Conservation (phyloP, 495 filamentous ascomycete species). For the Cenococcum geophilum region DNA sequence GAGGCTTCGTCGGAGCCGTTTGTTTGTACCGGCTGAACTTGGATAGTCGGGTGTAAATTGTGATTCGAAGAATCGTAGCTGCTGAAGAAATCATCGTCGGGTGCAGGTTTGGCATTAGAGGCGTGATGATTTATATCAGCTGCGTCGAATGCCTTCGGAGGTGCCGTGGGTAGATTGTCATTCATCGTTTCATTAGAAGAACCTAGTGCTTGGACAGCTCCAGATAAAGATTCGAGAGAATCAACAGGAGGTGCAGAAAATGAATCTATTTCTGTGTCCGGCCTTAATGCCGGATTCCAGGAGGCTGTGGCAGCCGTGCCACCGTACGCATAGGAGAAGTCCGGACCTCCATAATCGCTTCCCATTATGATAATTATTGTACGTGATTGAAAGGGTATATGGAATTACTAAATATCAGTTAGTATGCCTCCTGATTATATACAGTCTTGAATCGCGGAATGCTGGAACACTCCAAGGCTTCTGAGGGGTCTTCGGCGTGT, state of each 20-base stretch:
- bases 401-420: conserved; percentile 17
- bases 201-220: not conserved
- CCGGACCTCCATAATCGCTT: conserved; percentile 25
- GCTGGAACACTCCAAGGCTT: not conserved
- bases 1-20: conserved; percentile 7
- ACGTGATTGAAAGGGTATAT: conserved; percentile 29
- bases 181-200: not conserved
- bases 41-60: not conserved
- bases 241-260: not conserved
- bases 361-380: conserved; percentile 30
- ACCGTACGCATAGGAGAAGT: conserved; percentile 31
- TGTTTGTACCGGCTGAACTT: not conserved
- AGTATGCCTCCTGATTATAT: not conserved
- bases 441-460: not conserved
- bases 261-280: conserved; percentile 13
- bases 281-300: conserved; percentile 33
- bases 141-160: conserved; percentile 8
- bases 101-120: conserved; percentile 11
- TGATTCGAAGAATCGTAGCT: conserved; percentile 19
- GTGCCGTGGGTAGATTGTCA: conserved; percentile 6
- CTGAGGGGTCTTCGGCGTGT: not conserved
- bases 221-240: conserved; percentile 1
- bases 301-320: conserved; percentile 9
- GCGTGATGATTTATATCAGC: conserved; percentile 8
- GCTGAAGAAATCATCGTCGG: conserved; percentile 39